Conservation (phyloP, 1,284 basidiomycete genomes). For the Caloboletus firmus region DNA sequence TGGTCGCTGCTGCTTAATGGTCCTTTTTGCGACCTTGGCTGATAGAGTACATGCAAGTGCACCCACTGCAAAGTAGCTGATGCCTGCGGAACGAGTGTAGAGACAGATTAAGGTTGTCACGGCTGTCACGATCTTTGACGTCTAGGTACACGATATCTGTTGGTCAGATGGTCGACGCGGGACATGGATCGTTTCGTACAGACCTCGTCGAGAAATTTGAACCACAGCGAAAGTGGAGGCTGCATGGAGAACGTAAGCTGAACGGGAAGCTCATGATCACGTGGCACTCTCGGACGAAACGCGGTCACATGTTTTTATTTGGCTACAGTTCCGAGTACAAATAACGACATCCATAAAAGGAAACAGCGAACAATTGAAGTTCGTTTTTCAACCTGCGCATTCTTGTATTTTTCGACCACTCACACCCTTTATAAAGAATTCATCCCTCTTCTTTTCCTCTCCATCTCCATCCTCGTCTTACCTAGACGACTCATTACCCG, state of each 20-base stretch:
- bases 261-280: too few species aligned
- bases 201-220: conserved; percentile 37
- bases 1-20: conserved; percentile 75
- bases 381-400: conserved; percentile 35
- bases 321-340: conserved; percentile 30
- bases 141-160: conserved; percentile 11
- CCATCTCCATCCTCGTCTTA: conserved; percentile 21
- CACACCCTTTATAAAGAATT: conserved; percentile 10
- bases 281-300: conserved; percentile 28
- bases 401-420: conserved; percentile 19
- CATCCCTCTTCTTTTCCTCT: conserved; percentile 7
- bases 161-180: conserved; percentile 8
- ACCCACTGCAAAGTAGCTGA: conserved; percentile 67
- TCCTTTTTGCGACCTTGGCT: conserved; percentile 68
- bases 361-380: conserved; percentile 31
- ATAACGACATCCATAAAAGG: conserved; percentile 27
- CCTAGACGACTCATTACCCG: conserved; percentile 21
- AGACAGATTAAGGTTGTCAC: conserved; percentile 58
- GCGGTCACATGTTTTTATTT: conserved; percentile 36
- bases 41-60: conserved; percentile 60
- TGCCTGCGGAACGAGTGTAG: conserved; percentile 67
- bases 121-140: conserved; percentile 48
- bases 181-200: neutral
- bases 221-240: conserved; percentile 17
- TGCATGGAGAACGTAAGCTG: too few species aligned